Conservation (phyloP, 129 eudicot genomes). For the Escallonia herrerae region DNA sequence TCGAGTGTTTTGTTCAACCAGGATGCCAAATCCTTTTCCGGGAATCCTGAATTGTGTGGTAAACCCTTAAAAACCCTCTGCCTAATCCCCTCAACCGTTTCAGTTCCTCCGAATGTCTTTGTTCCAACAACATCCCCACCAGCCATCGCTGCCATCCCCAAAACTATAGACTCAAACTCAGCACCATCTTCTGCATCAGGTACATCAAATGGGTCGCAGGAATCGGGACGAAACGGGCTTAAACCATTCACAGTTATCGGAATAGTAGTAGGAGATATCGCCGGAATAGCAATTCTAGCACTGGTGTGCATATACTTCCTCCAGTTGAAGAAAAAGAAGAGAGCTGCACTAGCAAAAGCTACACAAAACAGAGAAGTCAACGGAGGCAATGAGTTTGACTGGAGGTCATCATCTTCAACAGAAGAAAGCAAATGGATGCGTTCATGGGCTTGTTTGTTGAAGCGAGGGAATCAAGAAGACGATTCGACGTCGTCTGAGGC, state of each 20-base stretch:
- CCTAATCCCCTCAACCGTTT: conserved; percentile 43
- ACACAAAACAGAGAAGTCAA: conserved; percentile 19
- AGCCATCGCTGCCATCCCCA: conserved; percentile 93
- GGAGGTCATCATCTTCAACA: conserved; percentile 14
- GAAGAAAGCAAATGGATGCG: neutral
- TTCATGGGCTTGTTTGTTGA: conserved; percentile 61
- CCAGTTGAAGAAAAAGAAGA: conserved; percentile 27
- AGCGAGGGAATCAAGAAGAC: conserved; percentile 25
- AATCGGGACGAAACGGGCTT: conserved; percentile 7
- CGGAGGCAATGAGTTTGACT: conserved; percentile 22
- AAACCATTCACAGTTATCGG: conserved; percentile 43
- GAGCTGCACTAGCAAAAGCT: neutral
- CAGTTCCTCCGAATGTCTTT: conserved; percentile 40
- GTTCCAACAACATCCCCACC: conserved; percentile 59
- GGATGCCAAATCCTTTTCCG: conserved; percentile 41
- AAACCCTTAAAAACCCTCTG: conserved; percentile 50
- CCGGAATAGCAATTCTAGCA: conserved; percentile 45
- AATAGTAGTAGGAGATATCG: conserved; percentile 68
- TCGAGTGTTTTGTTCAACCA: conserved; percentile 47
- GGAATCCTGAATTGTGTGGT: conserved; percentile 71
- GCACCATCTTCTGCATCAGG: conserved; percentile 19
- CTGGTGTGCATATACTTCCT: conserved; percentile 36
- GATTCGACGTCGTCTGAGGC: conserved; percentile 22
- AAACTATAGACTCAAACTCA: conserved; percentile 35
- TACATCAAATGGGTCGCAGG: conserved; percentile 4